Base-by-base conservation (phyloP, 2,329 filamentous ascomycete species). In the Chrysoporthe deuterocubensis region DNA sequence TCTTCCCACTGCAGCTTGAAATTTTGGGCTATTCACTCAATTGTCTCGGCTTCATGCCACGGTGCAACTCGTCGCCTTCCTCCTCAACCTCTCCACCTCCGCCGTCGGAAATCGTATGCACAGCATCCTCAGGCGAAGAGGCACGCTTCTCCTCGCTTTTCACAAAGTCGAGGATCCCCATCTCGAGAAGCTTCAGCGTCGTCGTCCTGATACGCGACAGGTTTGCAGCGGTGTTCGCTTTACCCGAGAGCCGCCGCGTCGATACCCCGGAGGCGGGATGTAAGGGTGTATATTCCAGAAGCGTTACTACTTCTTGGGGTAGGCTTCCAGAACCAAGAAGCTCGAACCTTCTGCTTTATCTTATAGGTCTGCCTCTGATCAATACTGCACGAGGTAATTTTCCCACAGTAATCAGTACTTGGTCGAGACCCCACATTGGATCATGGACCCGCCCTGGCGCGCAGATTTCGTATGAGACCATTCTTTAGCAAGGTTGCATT, bases 21-120 rank as follows among this genome's bases (percentile, higher is more conserved):
- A 14, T 2, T 32, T 16, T 6, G 26, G 42, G 11, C 46, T 14
- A 66, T 57, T 18, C 60, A 68, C 66, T 68, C 57, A 68, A 16
- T 48, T 68, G 66, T 56, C 66, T 65, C 44, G 66, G 66, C 64
- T 68, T 68, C 66, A 68, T 68, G 21, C 66, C 66, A 58, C 66
- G 66, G 50, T 68, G 66, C 42, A 68, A 48, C 57, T 66, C 66
- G 48, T 68, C 66, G 43, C 62, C 66, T 14, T 14, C 50, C 18
- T 65, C 66, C n/a, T 68, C 62, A 2, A 57, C 63, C 57, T 66
- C 66, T 1, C 46, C 62, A 32, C 26, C 44, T 32, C 59, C 62
- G 13, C 57, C 48, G 40, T 65, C 18, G 32, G 62, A 62, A n/a
- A 50, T 50, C 32, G 34, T 44, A 18, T 57, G 37, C 1, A 65